Conservation (phyloP, 208 protist genomes). For the Leishmania tropica region DNA sequence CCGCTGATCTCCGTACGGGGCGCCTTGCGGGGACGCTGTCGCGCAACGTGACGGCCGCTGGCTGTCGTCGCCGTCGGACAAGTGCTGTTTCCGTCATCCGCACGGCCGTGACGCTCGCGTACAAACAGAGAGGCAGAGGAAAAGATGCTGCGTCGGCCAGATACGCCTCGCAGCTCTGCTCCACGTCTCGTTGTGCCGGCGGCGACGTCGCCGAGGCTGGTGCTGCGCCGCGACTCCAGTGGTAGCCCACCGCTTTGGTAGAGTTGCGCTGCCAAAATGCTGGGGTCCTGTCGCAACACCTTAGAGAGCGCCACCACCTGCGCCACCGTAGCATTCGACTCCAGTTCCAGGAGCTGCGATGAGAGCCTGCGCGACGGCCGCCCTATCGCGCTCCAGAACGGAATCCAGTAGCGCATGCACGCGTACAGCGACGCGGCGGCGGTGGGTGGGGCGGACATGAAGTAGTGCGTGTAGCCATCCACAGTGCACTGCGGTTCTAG, state of each 20-base stretch:
- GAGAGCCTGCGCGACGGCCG: not conserved
- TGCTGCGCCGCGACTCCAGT: constrained; percentile 1
- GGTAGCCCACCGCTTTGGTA: constrained; percentile 42
- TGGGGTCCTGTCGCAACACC: constrained; percentile 38
- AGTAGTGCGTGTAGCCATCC: constrained; percentile 24
- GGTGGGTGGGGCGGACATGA: constrained; percentile 20
- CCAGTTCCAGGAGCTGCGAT: constrained; percentile 27
- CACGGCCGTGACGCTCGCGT: not conserved
- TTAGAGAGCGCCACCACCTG: constrained; percentile 50
- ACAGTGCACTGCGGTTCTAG: constrained; percentile 20
- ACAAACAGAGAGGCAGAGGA: not conserved
- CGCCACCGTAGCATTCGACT: constrained; percentile 40
- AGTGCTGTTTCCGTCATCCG: not conserved
- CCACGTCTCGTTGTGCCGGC: not conserved
- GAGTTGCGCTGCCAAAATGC: constrained; percentile 45
- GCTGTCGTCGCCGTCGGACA: not conserved
- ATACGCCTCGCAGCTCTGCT: not conserved
- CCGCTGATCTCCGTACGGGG: constrained; percentile 18
- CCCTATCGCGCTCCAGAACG: constrained; percentile 22
- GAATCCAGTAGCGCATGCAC: constrained; percentile 75
- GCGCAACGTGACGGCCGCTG: not conserved
- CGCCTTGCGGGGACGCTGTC: not conserved
- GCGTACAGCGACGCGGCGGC: constrained; percentile 35
- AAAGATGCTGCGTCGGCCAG: not conserved
- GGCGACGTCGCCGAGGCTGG: constrained; percentile 5